Evolutionary conservation across 306 rosid species (phyloP).

Genomic region (Cicer bijugum): DNA sequence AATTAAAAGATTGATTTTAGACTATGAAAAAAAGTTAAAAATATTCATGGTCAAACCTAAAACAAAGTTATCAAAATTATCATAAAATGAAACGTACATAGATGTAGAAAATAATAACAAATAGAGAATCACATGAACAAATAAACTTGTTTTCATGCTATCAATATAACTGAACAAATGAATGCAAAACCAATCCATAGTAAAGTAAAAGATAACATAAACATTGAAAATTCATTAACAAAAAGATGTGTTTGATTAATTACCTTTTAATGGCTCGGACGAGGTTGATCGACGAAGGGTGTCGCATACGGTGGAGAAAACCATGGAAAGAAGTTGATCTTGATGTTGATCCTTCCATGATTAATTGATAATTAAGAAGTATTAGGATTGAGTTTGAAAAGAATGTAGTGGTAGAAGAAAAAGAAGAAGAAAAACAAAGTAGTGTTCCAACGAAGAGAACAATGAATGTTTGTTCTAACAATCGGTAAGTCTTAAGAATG

Average conservation of each 20-base stretch:
- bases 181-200: not conserved
- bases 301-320: conserved; percentile 81
- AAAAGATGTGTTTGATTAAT: not conserved
- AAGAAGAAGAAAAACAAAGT: not conserved
- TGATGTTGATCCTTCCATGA: conserved; percentile 52
- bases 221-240: not conserved
- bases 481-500: conserved; percentile 7
- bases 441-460: not conserved
- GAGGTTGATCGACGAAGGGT: conserved; percentile 73
- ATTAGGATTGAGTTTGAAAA: not conserved
- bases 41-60: no score
- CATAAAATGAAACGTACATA: no score
- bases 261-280: conserved; percentile 77
- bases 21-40: no score
- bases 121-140: no score
- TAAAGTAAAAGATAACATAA: not conserved
- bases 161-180: not conserved
- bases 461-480: conserved; percentile 1
- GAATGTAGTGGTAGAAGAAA: not conserved
- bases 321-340: conserved; percentile 56
- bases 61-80: no score
- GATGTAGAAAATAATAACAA: no score
- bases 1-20: no score
- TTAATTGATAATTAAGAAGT: not conserved
- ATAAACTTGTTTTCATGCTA: no score